Evolutionary conservation across 1,284 basidiomycete species (phyloP).

Genomic region (Moesziomyces parantarcticus): DNA sequence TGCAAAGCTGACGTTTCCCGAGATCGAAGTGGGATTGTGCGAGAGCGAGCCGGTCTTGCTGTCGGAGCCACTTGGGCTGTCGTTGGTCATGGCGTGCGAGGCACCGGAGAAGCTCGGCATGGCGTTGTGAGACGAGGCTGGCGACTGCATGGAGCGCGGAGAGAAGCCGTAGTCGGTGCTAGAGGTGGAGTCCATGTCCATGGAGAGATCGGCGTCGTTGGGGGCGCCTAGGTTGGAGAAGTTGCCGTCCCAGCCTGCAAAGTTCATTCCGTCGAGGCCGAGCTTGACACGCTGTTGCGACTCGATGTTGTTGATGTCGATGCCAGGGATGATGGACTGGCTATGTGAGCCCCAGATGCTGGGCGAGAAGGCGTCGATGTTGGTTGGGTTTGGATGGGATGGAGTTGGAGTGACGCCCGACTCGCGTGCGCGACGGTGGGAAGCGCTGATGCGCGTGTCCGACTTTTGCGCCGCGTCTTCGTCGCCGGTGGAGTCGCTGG

Average conservation of each 20-base stretch:
- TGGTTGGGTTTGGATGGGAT: not conserved
- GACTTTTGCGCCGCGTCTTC: conserved; percentile 27
- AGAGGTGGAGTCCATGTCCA: conserved; percentile 48
- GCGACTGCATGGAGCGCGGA: conserved; percentile 42
- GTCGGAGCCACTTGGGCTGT: conserved; percentile 45
- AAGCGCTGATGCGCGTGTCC: conserved; percentile 9
- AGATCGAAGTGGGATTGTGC: conserved; percentile 8
- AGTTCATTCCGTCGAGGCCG: conserved; percentile 34
- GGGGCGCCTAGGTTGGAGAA: conserved; percentile 21
- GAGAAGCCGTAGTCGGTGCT: conserved; percentile 49
- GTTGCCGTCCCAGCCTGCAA: conserved; percentile 37
- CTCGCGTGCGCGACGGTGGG: conserved; percentile 15
- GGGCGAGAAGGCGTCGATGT: conserved; percentile 20
- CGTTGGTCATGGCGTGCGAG: conserved; percentile 28
- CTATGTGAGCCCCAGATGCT: conserved; percentile 38
- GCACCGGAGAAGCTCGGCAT: conserved; percentile 29
- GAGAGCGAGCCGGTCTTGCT: conserved; percentile 35
- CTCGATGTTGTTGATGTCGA: conserved; percentile 15
- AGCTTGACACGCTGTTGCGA: conserved; percentile 9
- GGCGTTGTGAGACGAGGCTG: conserved; percentile 40
- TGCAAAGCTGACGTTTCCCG: conserved; percentile 28
- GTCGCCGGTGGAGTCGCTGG: conserved; percentile 47
- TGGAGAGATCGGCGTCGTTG: conserved; percentile 38
- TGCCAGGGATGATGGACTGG: conserved; percentile 14
- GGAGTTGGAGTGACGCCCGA: conserved; percentile 2